A percentile compares a stretch with the other conserved stretches of the same genome.
These are phyloP conservation scores for Dioscorea cayenensis DNA, from an alignment of 116 monocot species.

Conservation along the genomic window DNA sequence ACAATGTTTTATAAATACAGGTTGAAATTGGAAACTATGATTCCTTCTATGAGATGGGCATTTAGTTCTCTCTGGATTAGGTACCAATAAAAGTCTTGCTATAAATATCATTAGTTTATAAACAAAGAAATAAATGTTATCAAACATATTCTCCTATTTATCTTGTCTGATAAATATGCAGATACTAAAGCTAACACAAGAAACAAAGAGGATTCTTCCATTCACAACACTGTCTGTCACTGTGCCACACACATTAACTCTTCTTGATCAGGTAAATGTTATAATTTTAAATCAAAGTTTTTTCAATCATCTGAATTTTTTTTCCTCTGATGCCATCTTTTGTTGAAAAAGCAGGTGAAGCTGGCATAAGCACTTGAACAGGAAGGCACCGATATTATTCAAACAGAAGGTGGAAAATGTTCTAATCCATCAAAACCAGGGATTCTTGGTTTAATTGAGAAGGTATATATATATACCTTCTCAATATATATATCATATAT, in stretches of 20 bases:
- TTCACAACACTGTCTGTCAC: constrained; percentile 68
- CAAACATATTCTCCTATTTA: neutral
- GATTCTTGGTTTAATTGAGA: constrained; percentile 81
- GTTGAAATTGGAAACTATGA: constrained; percentile 96
- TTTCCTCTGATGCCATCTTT: neutral
- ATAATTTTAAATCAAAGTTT: neutral
- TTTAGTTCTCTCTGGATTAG: constrained; percentile 74
- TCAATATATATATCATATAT: no score
- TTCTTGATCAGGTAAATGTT: constrained; percentile 76
- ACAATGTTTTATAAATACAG: no score
- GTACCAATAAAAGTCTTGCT: constrained; percentile 15
- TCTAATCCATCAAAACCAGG: constrained; percentile 78
- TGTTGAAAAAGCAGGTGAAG: constrained; percentile 35
- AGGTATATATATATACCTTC: no score
- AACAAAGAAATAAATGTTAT: no score
- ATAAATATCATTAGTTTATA: no score
- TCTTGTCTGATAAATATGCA: constrained; percentile 19
- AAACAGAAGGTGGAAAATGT: constrained; percentile 93
- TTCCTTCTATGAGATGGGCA: constrained; percentile 85
- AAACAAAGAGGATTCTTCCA: constrained; percentile 71
- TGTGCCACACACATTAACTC: constrained; percentile 67
- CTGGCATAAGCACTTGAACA: constrained; percentile 84
- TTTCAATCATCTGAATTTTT: neutral
- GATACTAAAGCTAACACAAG: constrained; percentile 65
- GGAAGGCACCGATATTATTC: constrained; percentile 92